phyloP scores from a whole-genome alignment of 768 basidiomycete species.

The Porphyrellus cyaneotinctus region DNA sequence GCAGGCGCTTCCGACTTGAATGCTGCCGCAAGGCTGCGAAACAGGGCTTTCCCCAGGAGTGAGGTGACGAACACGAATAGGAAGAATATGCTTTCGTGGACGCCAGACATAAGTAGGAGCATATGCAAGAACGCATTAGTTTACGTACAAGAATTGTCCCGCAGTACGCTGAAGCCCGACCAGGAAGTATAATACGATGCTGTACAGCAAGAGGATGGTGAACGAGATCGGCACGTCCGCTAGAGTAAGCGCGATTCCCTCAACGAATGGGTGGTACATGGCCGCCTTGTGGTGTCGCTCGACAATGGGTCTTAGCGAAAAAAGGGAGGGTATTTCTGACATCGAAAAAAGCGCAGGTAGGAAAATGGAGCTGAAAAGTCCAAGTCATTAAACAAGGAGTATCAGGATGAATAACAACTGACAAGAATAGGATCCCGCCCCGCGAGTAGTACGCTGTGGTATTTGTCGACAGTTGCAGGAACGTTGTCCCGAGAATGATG shows the following conservation, averaged over 20 bases:
- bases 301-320: slow-evolving; percentile 42
- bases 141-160: slow-evolving; percentile 62
- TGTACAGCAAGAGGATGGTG: slow-evolving; percentile 32
- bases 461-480: slow-evolving; percentile 38
- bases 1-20: slow-evolving; percentile 59
- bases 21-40: slow-evolving; percentile 60
- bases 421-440: slow-evolving; percentile 85
- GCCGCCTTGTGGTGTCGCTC: slow-evolving; percentile 41
- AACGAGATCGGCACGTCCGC: slow-evolving; percentile 46
- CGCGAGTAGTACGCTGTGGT: slow-evolving; percentile 46
- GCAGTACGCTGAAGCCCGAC: slow-evolving; percentile 52
- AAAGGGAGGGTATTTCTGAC: slow-evolving; percentile 54
- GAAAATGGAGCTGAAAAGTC: slow-evolving; percentile 44
- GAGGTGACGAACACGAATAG: slow-evolving; percentile 56
- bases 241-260: slow-evolving; percentile 42
- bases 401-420: slow-evolving; percentile 14
- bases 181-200: slow-evolving; percentile 54
- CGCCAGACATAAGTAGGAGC: slow-evolving; percentile 10
- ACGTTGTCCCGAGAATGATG: slow-evolving; percentile 40
- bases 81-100: slow-evolving; percentile 45
- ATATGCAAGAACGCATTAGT: not conserved
- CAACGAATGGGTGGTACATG: slow-evolving; percentile 50
- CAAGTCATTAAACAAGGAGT: not conserved
- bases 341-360: slow-evolving; percentile 56
- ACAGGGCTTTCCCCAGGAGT: slow-evolving; percentile 71